Percentiles rank a stretch among this genome's conserved stretches.
phyloP scores from a whole-genome alignment of 2,329 filamentous ascomycete species.

The Fusarium hostae region DNA sequence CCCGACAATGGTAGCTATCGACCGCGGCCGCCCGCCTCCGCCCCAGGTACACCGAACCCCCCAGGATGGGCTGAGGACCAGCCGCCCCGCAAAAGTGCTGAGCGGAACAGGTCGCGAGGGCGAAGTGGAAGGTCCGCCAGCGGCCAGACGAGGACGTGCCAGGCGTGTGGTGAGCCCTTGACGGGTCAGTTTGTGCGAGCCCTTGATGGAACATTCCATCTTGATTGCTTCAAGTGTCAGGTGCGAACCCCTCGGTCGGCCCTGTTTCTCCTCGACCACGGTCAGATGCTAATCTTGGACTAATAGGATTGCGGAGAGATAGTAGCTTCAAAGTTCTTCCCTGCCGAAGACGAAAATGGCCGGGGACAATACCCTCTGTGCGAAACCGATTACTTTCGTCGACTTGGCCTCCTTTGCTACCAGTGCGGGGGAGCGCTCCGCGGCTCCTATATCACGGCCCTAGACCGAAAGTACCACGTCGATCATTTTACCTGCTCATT shows the following conservation, averaged over 20 bases:
- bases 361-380: conserved; percentile 92
- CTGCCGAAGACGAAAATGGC: conserved; percentile 89
- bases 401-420: conserved; percentile 89
- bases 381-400: conserved; percentile 96
- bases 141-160: conserved; percentile 74
- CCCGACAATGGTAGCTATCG: conserved; percentile 52
- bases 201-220: conserved; percentile 90
- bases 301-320: conserved; percentile 93
- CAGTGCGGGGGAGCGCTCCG: conserved; percentile 92
- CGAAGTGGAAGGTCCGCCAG: conserved; percentile 66
- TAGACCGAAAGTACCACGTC: conserved; percentile 98
- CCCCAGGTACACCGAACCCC: conserved; percentile 47
- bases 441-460: conserved; percentile 96
- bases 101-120: conserved; percentile 67
- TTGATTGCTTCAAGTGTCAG: conserved; percentile 97
- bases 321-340: conserved; percentile 98
- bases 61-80: conserved; percentile 54
- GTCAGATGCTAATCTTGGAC: conserved; percentile 31
- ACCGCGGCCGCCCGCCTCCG: conserved; percentile 51
- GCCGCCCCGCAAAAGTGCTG: conserved; percentile 61
- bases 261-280: not conserved
- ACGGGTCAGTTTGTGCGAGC: conserved; percentile 97
- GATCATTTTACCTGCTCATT: conserved; percentile 99
- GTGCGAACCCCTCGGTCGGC: conserved; percentile 59
- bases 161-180: conserved; percentile 87